phyloP scores from a whole-genome alignment of 768 basidiomycete species.

The Kwoniella sp. region DNA sequence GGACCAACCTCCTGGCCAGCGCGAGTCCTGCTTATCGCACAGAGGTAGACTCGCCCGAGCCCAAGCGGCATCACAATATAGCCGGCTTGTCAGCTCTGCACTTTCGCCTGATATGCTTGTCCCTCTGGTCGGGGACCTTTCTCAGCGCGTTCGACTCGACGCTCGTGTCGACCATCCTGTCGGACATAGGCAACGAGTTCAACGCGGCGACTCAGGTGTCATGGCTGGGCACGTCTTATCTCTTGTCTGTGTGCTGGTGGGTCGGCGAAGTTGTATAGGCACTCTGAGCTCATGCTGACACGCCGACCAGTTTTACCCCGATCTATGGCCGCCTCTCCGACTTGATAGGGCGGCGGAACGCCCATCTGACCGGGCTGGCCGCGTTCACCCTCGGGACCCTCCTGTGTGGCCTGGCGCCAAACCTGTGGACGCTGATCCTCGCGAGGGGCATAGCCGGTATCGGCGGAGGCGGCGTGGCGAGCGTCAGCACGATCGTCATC shows the following conservation, averaged over 20 bases:
- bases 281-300: no score
- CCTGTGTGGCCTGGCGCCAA: slow-evolving; percentile 32
- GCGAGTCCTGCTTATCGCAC: no score
- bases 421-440: slow-evolving; percentile 29
- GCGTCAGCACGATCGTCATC: slow-evolving; percentile 58
- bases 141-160: slow-evolving; percentile 34
- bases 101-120: slow-evolving; percentile 32
- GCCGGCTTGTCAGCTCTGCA: slow-evolving; percentile 28
- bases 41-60: not conserved
- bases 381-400: slow-evolving; percentile 37
- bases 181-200: slow-evolving; percentile 33
- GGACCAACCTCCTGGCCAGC: no score
- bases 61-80: slow-evolving; percentile 34
- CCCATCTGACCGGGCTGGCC: slow-evolving; percentile 22
- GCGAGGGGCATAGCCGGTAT: slow-evolving; percentile 34
- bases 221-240: slow-evolving; percentile 45
- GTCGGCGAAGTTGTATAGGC: not conserved
- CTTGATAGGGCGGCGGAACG: slow-evolving; percentile 28
- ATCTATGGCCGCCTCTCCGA: slow-evolving; percentile 41
- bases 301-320: slow-evolving; percentile 30
- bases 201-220: slow-evolving; percentile 35
- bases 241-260: slow-evolving; percentile 34
- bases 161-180: slow-evolving; percentile 34
- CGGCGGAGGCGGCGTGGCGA: slow-evolving; percentile 37
- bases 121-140: slow-evolving; percentile 35